These are phyloP conservation scores for Diphasiastrum complanatum DNA, from an alignment of 83 land plant species.

Conservation along the genomic window DNA sequence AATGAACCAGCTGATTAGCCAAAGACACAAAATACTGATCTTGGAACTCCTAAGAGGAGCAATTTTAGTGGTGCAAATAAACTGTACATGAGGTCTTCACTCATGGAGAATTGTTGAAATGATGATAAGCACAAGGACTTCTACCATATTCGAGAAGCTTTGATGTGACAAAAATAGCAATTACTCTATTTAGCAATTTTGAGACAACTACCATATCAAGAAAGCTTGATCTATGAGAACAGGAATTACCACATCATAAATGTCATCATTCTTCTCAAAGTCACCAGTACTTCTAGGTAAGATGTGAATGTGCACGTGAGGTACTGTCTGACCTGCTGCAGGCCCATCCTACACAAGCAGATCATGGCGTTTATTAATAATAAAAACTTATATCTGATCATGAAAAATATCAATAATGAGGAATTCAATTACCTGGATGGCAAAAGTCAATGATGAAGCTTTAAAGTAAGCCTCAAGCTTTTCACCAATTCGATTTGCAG, in stretches of 20 bases:
- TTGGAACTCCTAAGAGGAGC: no score
- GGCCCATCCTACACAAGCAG: not conserved
- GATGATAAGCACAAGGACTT: no score
- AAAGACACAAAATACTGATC: no score
- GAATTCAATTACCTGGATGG: constrained; percentile 57
- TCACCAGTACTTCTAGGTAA: not conserved
- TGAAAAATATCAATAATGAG: not conserved
- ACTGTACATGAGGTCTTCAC: no score
- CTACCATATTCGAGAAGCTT: no score
- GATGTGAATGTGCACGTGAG: not conserved
- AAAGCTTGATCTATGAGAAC: not conserved
- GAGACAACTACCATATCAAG: not conserved
- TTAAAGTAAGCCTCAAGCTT: constrained; percentile 55
- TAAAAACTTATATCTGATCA: not conserved
- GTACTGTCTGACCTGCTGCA: not conserved
- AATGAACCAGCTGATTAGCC: no score
- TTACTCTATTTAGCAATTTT: not conserved
- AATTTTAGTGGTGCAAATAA: no score
- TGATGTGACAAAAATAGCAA: not conserved
- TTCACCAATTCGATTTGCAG: constrained; percentile 60
- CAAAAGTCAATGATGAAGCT: constrained; percentile 70
- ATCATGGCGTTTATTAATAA: not conserved
- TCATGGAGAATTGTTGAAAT: no score
- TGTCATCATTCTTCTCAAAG: constrained; percentile 78
- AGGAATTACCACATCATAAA: constrained; percentile 72